phyloP scores from a whole-genome alignment of 495 filamentous ascomycete genomes.

The Penicillium ucsense region DNA sequence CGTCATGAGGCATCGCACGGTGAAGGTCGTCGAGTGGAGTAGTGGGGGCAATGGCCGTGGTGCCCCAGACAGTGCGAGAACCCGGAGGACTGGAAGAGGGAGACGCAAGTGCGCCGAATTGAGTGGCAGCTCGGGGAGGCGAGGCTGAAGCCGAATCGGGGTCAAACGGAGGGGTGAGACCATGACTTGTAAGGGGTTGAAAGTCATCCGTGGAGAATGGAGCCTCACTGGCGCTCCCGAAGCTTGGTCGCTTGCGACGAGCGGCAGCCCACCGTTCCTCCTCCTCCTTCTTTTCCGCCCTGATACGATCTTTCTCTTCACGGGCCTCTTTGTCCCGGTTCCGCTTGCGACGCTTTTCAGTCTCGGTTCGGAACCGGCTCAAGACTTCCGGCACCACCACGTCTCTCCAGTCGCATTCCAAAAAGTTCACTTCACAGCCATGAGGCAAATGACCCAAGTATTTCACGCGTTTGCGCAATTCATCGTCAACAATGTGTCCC shows the following conservation, averaged over 20 bases:
- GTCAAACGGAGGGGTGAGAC: slow-evolving; percentile 33
- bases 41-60: slow-evolving; percentile 47
- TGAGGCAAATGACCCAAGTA: slow-evolving; percentile 87
- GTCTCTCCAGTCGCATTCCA: slow-evolving; percentile 97
- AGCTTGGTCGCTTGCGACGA: slow-evolving; percentile 35
- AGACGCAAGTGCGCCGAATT: slow-evolving; percentile 54
- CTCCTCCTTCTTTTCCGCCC: slow-evolving; percentile 78
- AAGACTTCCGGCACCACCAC: slow-evolving; percentile 69
- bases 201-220: slow-evolving; percentile 50
- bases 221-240: slow-evolving; percentile 25
- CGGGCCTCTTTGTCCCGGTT: slow-evolving; percentile 80
- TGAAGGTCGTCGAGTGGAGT: slow-evolving; percentile 35
- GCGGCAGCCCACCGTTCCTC: slow-evolving; percentile 49
- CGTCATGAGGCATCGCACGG: slow-evolving; percentile 46
- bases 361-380: slow-evolving; percentile 61
- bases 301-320: slow-evolving; percentile 82
- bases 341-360: slow-evolving; percentile 64
- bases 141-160: slow-evolving; percentile 43
- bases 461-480: slow-evolving; percentile 74
- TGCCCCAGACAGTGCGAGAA: slow-evolving; percentile 81
- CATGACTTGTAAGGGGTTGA: slow-evolving; percentile 47
- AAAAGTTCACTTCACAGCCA: slow-evolving; percentile 85
- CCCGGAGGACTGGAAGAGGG: slow-evolving; percentile 71
- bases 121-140: slow-evolving; percentile 45
- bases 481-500: slow-evolving; percentile 85